Evolutionary conservation across 495 filamentous ascomycete genomes (phyloP).

Genomic region (Xylaria palmicola): DNA sequence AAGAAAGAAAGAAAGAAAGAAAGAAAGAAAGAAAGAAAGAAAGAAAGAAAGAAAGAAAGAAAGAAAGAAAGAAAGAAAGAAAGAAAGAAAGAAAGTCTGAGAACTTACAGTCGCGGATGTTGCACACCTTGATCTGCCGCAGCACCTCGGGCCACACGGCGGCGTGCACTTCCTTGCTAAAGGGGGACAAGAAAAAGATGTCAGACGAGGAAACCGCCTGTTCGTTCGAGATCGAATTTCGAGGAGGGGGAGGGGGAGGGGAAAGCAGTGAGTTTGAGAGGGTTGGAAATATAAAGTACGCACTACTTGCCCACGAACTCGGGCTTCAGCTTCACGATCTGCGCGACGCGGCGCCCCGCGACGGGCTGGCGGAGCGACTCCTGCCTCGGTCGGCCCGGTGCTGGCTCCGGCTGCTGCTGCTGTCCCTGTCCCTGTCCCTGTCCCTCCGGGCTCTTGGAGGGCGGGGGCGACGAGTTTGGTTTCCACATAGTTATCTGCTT

Average conservation of each 20-base stretch:
- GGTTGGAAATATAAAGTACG: not conserved
- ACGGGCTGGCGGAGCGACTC: conserved; percentile 37
- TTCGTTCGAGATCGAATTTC: not conserved
- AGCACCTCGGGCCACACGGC: conserved; percentile 74
- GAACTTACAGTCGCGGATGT: conserved; percentile 66
- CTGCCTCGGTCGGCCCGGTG: conserved; percentile 21
- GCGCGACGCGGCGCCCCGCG: conserved; percentile 47
- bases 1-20: too few species aligned
- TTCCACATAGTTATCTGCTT: conserved; percentile 10
- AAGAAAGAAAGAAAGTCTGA: not conserved
- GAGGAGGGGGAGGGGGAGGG: not conserved
- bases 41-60: not conserved
- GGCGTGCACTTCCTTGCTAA: conserved; percentile 63
- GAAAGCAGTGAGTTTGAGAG: not conserved
- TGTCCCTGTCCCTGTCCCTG: conserved; percentile 14
- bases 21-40: conserved; percentile 7
- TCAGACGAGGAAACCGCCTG: not conserved
- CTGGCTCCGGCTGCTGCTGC: conserved; percentile 19
- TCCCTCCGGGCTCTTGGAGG: not conserved
- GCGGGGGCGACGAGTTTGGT: conserved; percentile 2
- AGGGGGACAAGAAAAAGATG: not conserved
- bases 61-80: not conserved
- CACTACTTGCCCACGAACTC: conserved; percentile 59
- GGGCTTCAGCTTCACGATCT: conserved; percentile 70
- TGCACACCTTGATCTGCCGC: conserved; percentile 68